Conservation (phyloP, 2,329 filamentous ascomycete species). For the Thermomyces lanuginosus region DNA sequence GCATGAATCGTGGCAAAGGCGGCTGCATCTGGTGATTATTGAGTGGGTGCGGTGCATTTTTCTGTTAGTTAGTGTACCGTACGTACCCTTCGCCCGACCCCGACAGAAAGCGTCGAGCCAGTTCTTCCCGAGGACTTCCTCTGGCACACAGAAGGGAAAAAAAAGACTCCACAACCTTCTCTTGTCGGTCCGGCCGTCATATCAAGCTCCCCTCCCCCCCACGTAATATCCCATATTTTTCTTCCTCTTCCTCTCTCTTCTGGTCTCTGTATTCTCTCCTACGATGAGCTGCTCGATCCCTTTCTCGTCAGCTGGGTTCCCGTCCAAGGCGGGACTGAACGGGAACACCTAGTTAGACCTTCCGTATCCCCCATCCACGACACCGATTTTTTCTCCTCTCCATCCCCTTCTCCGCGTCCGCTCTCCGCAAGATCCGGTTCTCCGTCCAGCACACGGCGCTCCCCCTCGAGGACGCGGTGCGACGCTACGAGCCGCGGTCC, state of each 20-base stretch:
- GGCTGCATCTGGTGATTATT: too few species aligned
- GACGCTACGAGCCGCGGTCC: too few species aligned
- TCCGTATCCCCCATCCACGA: conserved; percentile 7
- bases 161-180: conserved; percentile 4
- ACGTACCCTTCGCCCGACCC: too few species aligned
- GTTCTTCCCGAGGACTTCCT: too few species aligned
- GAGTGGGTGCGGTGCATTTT: too few species aligned
- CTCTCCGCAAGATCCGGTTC: too few species aligned
- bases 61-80: too few species aligned
- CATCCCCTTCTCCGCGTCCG: conserved; percentile 7
- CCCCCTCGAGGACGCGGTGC: too few species aligned
- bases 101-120: too few species aligned
- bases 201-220: conserved; percentile 6
- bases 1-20: too few species aligned
- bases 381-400: conserved; percentile 3
- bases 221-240: conserved; percentile 8
- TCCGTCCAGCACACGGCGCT: too few species aligned
- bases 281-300: conserved; percentile 21
- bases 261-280: conserved; percentile 10
- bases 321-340: conserved; percentile 31
- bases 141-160: too few species aligned
- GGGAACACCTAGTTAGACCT: conserved; percentile 19
- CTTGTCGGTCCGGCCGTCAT: conserved; percentile 17
- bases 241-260: conserved; percentile 10
- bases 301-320: conserved; percentile 19